A percentile compares a stretch with the other conserved stretches of the same genome.
phyloP scores from a whole-genome alignment of 2,329 filamentous ascomycete species.

The Paraphoma sp. region DNA sequence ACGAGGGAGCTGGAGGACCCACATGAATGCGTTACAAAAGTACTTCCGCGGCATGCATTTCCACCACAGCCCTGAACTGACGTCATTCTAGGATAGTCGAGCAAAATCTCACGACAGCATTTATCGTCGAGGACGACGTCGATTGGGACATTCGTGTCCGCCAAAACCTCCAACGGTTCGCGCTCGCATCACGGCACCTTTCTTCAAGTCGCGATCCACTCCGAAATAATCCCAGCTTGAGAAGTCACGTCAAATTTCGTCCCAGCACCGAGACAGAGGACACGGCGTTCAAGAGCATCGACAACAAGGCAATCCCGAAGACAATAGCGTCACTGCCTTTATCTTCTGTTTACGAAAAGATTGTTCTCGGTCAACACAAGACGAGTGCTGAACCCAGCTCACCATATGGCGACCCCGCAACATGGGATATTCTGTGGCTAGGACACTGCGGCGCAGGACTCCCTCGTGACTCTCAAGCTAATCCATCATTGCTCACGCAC shows the following conservation, averaged over 20 bases:
- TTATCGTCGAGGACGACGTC: conserved; percentile 42
- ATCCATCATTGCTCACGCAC: conserved; percentile 1
- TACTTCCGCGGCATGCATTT: conserved; percentile 1
- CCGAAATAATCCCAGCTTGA: conserved; percentile 16
- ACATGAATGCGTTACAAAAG: conserved; percentile 41
- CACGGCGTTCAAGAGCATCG: conserved; percentile 31
- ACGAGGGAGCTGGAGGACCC: conserved; percentile 40
- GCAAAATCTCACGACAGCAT: conserved; percentile 39
- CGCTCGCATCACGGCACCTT: conserved; percentile 33
- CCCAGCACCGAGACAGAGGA: conserved; percentile 34
- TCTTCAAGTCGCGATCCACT: conserved; percentile 23
- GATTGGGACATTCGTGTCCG: conserved; percentile 41
- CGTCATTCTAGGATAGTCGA: conserved; percentile 22
- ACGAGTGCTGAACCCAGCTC: conserved; percentile 20
- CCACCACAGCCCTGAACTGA: conserved; percentile 3
- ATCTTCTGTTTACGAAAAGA: conserved; percentile 6
- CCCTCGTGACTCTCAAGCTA: conserved; percentile 21
- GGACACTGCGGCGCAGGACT: conserved; percentile 44
- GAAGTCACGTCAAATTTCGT: conserved; percentile 17
- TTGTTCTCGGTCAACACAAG: background rate
- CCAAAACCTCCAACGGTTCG: conserved; percentile 39
- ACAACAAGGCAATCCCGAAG: conserved; percentile 26
- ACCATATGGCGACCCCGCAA: conserved; percentile 41
- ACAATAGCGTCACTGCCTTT: conserved; percentile 29
- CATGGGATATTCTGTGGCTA: conserved; percentile 52